These are phyloP conservation scores for Gnomoniopsis sp. DNA, from an alignment of 2,329 filamentous ascomycete species.

Conservation along the genomic window DNA sequence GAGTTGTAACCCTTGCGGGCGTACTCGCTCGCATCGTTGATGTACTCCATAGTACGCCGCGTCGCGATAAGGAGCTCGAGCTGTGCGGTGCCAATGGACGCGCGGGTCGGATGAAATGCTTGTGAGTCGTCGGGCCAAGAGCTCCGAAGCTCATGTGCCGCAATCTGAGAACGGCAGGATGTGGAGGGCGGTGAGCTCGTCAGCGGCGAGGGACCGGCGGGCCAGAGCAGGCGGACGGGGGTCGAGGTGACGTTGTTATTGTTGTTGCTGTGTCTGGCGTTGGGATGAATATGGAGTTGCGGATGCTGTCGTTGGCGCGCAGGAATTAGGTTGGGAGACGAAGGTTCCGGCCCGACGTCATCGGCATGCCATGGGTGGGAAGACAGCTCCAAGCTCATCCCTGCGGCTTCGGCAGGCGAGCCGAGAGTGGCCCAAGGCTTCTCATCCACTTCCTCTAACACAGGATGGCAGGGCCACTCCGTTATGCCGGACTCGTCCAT, in stretches of 20 bases:
- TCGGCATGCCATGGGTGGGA: conserved; percentile 2
- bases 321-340: not conserved
- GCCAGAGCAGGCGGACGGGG: not conserved
- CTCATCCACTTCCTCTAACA: not conserved
- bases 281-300: not conserved
- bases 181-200: not conserved
- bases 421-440: not conserved
- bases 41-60: conserved; percentile 12
- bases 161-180: not conserved
- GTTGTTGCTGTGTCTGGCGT: not conserved
- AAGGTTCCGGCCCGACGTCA: conserved; percentile 11
- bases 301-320: not conserved
- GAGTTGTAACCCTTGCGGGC: not conserved
- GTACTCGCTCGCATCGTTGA: not conserved
- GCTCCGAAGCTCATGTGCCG: not conserved
- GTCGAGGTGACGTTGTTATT: not conserved
- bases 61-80: not conserved
- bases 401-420: not conserved
- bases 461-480: not conserved
- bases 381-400: not conserved
- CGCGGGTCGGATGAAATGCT: not conserved
- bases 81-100: not conserved
- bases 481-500: not conserved
- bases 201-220: not conserved
- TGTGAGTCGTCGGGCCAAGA: not conserved